phyloP scores from a whole-genome alignment of 2,329 filamentous ascomycete species.

The Hymenoscyphus albidus region DNA sequence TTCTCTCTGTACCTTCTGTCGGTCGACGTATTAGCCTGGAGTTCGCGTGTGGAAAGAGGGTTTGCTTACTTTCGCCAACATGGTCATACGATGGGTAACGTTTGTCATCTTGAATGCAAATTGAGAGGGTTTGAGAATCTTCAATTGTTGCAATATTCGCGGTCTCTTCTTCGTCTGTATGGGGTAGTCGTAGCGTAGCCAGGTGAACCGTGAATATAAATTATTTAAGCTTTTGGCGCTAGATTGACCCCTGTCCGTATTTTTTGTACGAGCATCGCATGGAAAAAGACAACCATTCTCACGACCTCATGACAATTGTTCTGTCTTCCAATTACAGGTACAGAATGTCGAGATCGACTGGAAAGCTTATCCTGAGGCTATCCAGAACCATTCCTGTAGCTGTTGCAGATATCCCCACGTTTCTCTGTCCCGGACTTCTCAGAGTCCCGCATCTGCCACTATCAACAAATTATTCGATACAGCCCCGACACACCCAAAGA shows the following conservation, averaged over 20 bases:
- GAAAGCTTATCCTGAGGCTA: constrained; percentile 18
- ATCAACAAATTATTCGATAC: constrained; percentile 8
- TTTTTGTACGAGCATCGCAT: constrained; percentile 14
- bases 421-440: constrained; percentile 44
- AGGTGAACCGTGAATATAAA: constrained; percentile 15
- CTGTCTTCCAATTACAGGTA: background rate
- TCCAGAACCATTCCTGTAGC: constrained; percentile 19
- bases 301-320: background rate
- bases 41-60: constrained; percentile 24
- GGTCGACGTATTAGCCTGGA: background rate
- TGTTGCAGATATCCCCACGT: constrained; percentile 43
- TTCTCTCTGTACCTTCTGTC: constrained; percentile 42
- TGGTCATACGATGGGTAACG: constrained; percentile 67
- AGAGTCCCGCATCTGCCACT: constrained; percentile 7
- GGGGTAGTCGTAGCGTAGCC: background rate
- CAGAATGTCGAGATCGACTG: constrained; percentile 19
- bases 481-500: constrained; percentile 14
- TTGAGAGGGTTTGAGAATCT: background rate
- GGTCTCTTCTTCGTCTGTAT: background rate
- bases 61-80: constrained; percentile 64
- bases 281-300: background rate
- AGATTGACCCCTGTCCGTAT: constrained; percentile 26
- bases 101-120: constrained; percentile 44
- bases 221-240: constrained; percentile 29
- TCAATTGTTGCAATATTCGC: background rate